Evolutionary conservation across 345 rosid species (phyloP).

Genomic region (Salix viminalis): DNA sequence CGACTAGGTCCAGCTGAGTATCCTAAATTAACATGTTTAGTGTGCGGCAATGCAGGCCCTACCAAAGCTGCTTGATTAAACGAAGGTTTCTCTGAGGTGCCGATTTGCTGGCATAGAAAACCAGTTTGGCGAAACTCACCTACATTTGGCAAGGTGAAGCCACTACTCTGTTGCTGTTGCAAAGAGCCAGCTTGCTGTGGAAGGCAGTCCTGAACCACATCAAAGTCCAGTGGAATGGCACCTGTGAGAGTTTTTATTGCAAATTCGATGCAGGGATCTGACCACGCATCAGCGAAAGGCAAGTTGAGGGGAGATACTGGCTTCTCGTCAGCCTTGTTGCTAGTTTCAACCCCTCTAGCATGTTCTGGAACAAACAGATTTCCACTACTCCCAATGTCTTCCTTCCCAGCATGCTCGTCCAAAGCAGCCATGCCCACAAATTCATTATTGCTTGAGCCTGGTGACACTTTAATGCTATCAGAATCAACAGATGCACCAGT

Average conservation of each 20-base stretch:
- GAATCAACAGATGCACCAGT: slow-evolving; percentile 58
- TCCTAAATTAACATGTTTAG: slow-evolving; percentile 15
- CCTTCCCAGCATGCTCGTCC: slow-evolving; percentile 15
- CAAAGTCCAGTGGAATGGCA: slow-evolving; percentile 58
- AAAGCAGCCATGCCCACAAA: slow-evolving; percentile 11
- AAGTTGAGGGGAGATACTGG: slow-evolving; percentile 25
- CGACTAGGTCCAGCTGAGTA: slow-evolving; percentile 22
- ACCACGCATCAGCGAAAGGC: slow-evolving; percentile 50
- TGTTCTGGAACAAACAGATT: slow-evolving; percentile 10
- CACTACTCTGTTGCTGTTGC: slow-evolving; percentile 33
- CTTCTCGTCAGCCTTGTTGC: slow-evolving; percentile 19
- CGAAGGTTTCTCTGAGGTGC: slow-evolving; percentile 23
- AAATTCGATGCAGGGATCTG: slow-evolving; percentile 92
- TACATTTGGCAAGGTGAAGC: slow-evolving; percentile 26
- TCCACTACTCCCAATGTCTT: not conserved
- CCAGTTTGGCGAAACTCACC: slow-evolving; percentile 35
- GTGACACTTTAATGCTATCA: slow-evolving; percentile 23
- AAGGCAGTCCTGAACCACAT: slow-evolving; percentile 31
- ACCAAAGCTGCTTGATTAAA: slow-evolving; percentile 18
- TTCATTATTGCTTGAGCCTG: slow-evolving; percentile 32
- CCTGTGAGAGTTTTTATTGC: slow-evolving; percentile 88
- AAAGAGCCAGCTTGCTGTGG: slow-evolving; percentile 33
- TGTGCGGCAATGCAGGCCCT: slow-evolving; percentile 20
- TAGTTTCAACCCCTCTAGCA: slow-evolving; percentile 16
- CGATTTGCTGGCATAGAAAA: slow-evolving; percentile 38